Base-by-base conservation (phyloP, 1,284 basidiomycete species). In the Leccinum ponderosum region DNA sequence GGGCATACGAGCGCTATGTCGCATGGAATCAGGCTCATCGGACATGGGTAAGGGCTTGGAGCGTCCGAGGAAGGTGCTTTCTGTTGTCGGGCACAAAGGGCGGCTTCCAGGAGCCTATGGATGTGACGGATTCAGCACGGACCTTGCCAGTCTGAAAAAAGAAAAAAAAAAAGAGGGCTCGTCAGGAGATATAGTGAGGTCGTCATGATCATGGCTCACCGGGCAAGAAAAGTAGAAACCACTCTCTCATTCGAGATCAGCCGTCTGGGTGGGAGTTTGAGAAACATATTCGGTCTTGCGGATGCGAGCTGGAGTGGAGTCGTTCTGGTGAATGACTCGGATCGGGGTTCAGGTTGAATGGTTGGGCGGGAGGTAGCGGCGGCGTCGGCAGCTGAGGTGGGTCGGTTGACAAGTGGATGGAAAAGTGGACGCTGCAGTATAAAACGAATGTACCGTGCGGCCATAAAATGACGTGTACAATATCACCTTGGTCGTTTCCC, bases 101-200 rank as follows among this genome's bases (percentile, higher is more conserved):
- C 0, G 69, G 27, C 15, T 68, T 74, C 63, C 67, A 73, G 29
- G 73, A 73, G 3, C 67, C 60, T 7, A 65, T 62, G 35, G 72
- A 74, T 3, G 70, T 68, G 55, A 68, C 31, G 37, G 72, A 74
- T 25, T 65, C 73, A 6, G 72, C 68, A 20, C 74, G 73, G 44
- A 56, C 63, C 37, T 72, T 75, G 59, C 67, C 64, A 1, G 64
- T 59, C 25, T 70, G 68, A 31, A 31, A 31, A 31, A 31, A 31
- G 29, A n/a, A 27, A 31, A 31, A 57, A 64, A 47, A 1, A 61
- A 14, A 31, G 61, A 44, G 37, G 61, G 22, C 3, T 75, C 65
- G n/a, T 71, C 72, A 17, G 61, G 63, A 9, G 69, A 62, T 1
- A 39, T 17, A 3, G 60, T 42, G 37, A 63, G 37, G 3, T 71